These are phyloP conservation scores for Melampsora occidentalis DNA, from an alignment of 1,284 basidiomycete species.

Conservation along the genomic window DNA sequence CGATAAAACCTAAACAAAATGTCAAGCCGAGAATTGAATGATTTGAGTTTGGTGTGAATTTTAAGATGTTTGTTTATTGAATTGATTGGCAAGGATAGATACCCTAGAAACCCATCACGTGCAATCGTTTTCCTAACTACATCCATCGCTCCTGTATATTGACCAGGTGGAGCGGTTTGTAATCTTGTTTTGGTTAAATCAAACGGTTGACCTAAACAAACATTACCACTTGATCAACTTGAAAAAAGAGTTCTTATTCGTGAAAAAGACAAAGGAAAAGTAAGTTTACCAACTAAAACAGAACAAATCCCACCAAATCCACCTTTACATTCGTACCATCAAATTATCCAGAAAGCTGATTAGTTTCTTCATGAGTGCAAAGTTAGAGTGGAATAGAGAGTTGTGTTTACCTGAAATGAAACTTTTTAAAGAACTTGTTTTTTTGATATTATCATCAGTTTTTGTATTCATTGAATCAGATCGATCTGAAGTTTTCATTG, in stretches of 20 bases:
- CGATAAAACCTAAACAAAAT: conserved; percentile 72
- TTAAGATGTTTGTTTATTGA: conserved; percentile 3
- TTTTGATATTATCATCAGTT: conserved; percentile 9
- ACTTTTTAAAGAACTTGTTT: conserved; percentile 35
- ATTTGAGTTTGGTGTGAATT: not conserved
- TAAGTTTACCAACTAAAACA: conserved; percentile 75
- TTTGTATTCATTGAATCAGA: conserved; percentile 18
- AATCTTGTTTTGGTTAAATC: conserved; percentile 76
- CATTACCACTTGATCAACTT: not conserved
- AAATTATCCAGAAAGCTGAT: conserved; percentile 58
- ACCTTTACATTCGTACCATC: conserved; percentile 68
- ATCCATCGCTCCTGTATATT: conserved; percentile 88
- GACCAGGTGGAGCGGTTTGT: conserved; percentile 85
- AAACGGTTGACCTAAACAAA: conserved; percentile 81
- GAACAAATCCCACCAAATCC: conserved; percentile 84
- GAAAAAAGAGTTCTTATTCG: no score
- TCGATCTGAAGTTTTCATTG: no score
- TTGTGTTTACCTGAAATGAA: conserved; percentile 32
- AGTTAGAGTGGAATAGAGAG: not conserved
- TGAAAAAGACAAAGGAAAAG: not conserved
- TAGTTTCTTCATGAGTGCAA: not conserved
- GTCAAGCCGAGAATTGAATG: no score
- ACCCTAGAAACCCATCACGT: conserved; percentile 82
- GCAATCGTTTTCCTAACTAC: conserved; percentile 86
- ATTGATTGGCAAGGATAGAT: conserved; percentile 1